Evolutionary conservation across 495 filamentous ascomycete species (phyloP).

Genomic region (Ramalina intermedia): DNA sequence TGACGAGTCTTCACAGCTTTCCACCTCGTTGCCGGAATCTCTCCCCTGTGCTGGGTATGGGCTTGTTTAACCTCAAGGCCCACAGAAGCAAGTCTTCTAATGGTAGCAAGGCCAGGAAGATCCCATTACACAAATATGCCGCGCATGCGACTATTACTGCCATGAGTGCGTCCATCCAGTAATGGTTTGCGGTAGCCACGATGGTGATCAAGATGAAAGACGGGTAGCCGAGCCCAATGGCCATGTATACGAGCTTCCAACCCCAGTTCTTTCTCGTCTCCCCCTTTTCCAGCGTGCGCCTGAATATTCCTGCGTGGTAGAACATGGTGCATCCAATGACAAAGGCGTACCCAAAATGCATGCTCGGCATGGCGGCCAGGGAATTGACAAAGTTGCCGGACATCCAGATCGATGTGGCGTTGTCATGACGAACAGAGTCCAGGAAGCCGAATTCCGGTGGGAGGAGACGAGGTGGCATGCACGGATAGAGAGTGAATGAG

Average conservation of each 20-base stretch:
- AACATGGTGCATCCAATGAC: slow-evolving; percentile 44
- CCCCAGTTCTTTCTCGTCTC: slow-evolving; percentile 26
- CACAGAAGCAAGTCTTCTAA: slow-evolving; percentile 42
- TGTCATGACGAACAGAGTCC: slow-evolving; percentile 47
- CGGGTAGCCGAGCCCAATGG: slow-evolving; percentile 41
- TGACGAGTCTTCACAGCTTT: background rate
- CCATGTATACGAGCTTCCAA: slow-evolving; percentile 28
- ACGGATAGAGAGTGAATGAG: slow-evolving; percentile 48
- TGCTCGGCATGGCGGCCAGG: slow-evolving; percentile 42
- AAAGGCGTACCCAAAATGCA: slow-evolving; percentile 48
- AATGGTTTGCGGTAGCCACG: slow-evolving; percentile 53
- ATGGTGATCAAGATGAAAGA: slow-evolving; percentile 44
- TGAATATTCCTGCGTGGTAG: slow-evolving; percentile 42
- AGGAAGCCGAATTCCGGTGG: slow-evolving; percentile 46
- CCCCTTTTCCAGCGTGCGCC: slow-evolving; percentile 28
- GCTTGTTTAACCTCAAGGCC: slow-evolving; percentile 42
- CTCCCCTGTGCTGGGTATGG: slow-evolving; percentile 39
- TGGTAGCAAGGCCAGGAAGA: slow-evolving; percentile 41
- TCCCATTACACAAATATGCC: slow-evolving; percentile 33
- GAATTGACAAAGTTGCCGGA: slow-evolving; percentile 41
- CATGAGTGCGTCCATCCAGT: slow-evolving; percentile 44
- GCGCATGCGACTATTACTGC: slow-evolving; percentile 34
- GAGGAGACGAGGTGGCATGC: slow-evolving; percentile 50
- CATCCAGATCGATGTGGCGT: slow-evolving; percentile 47
- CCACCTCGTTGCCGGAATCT: slow-evolving; percentile 14